Evolutionary conservation across 2,329 filamentous ascomycete species (phyloP), one percentile per base, ranked within the genome.

Genomic region (Huntiella decipiens): DNA sequence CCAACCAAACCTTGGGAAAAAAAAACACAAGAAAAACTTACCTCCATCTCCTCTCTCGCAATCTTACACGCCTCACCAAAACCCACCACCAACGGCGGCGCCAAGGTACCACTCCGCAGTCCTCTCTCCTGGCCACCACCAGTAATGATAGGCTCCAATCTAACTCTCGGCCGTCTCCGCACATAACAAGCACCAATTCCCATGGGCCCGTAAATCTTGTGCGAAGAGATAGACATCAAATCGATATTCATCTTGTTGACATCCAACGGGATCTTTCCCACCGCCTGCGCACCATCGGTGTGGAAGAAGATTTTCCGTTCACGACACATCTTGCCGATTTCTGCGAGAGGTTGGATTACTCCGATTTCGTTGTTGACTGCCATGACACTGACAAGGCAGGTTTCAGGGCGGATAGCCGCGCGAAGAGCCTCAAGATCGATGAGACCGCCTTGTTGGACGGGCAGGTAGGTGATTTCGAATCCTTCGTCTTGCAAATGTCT

Each of bases 301-400:
- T 98, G 91, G 74, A 98, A 98, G 64, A 95, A 98, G 38, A 95
- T 70, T 68, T 95, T 95, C 63, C 84, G 91, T 46, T 77, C 73
- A 43, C 91, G 77, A 63, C 91, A 98, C 11, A 98, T 68, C 63
- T 80, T 82, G 57, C 91, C 91, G 59, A 98, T 98, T 65, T 94
- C 77, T 55, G 85, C 82, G 49, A 98, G 65, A 1, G 91, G 91
- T 63, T 98, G 91, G 49, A 98, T 92, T n/a, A 98, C 91, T 57
- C 91, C 91, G 56, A 98, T 96, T 65, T 98, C 91, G 62, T 98
- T 98, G 69, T 98, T 98, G 57, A 98, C 91, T 1, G 91, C 79
- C 91, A 98, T 98, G 62, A 98, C 83, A 58, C 87, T 95, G 62
- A 96, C 87, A 28, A 98, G 66, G 38, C 77, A 79, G 11, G 91